Evolutionary conservation across 257 asterid genomes (phyloP), one percentile per base, ranked within the genome.

Genomic region (Ligustrum vulgare): DNA sequence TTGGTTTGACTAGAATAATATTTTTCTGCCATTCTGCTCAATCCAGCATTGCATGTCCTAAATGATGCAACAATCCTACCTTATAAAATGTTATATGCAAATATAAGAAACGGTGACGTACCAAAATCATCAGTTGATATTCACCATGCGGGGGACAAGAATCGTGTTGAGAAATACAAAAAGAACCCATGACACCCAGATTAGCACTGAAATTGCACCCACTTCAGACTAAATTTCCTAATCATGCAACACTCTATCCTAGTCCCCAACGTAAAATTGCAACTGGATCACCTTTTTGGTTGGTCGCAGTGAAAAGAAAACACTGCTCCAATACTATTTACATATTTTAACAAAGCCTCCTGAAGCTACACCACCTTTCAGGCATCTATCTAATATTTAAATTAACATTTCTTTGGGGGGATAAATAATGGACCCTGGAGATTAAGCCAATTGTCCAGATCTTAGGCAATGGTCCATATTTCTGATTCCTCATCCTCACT

Each of bases 401-500:
- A 0, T 73, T 3, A 63, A 32, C 89, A 45, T 78, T 89, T 92
- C 79, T 88, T 91, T 0, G 95, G 91, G 36, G 96, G 31, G 92
- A 81, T 88, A 66, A 74, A 92, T 84, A 76, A 90, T 89, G 32
- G 97, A 88, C 18, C 86, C 90, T 37, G 87, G 86, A 72, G 84
- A 75, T 25, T 75, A 76, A 69, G 78, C 78, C 43, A 71, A 37
- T 32, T 83, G 81, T 18, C 93, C 96, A 43, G 85, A 89, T 70
- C 82, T 85, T 83, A 62, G 71, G 81, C 37, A 77, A 28, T 4
- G 91, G 88, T 37, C 88, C 88, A 10, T 56, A 78, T 63, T 63
- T 86, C 91, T 2, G 91, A 75, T 8, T 90, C 91, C 73, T 91
- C 99, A 11, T 93, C 97, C 10, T 93, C 98, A 71, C 98, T 95